A percentile compares a stretch with the other conserved stretches of the same genome.
Conservation (phyloP, 2,329 filamentous ascomycete species). For the Trichoderma sp. region DNA sequence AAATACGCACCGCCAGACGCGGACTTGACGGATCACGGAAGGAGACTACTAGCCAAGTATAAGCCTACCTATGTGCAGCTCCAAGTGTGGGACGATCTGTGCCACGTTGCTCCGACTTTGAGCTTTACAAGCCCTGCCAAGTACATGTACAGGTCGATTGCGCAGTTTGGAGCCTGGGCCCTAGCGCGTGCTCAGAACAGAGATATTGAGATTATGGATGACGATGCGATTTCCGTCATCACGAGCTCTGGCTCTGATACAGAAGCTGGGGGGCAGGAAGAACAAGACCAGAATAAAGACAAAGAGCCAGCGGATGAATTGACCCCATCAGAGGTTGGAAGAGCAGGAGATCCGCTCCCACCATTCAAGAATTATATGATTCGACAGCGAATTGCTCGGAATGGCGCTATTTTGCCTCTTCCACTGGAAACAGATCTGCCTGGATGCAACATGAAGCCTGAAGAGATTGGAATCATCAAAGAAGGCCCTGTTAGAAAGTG, state of each 20-base stretch:
- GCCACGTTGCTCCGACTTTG: slow-evolving; percentile 88
- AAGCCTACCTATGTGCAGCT: slow-evolving; percentile 87
- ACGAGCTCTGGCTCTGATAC: slow-evolving; percentile 54
- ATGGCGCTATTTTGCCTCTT: slow-evolving; percentile 72
- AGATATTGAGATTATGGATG: slow-evolving; percentile 76
- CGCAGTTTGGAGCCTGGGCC: slow-evolving; percentile 92
- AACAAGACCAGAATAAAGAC: slow-evolving; percentile 22
- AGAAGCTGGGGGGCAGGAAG: slow-evolving; percentile 25
- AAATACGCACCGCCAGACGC: slow-evolving; percentile 69
- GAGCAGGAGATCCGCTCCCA: slow-evolving; percentile 79
- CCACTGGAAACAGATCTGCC: slow-evolving; percentile 62
- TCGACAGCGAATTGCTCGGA: slow-evolving; percentile 76
- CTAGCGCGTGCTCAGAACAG: slow-evolving; percentile 77
- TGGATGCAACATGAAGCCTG: slow-evolving; percentile 59
- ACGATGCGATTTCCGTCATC: slow-evolving; percentile 73
- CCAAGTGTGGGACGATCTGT: slow-evolving; percentile 94
- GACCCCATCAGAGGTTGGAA: slow-evolving; percentile 60
- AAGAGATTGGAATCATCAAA: slow-evolving; percentile 76
- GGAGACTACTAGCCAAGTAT: slow-evolving; percentile 61
- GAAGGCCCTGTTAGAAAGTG: slow-evolving; percentile 77
- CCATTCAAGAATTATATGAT: slow-evolving; percentile 86
- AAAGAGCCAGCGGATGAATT: slow-evolving; percentile 25
- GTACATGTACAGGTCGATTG: slow-evolving; percentile 88
- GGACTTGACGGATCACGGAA: slow-evolving; percentile 61
- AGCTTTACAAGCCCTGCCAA: slow-evolving; percentile 96